Evolutionary conservation across 305 asterid species (phyloP).

Genomic region (Caryopteris hybrid): DNA sequence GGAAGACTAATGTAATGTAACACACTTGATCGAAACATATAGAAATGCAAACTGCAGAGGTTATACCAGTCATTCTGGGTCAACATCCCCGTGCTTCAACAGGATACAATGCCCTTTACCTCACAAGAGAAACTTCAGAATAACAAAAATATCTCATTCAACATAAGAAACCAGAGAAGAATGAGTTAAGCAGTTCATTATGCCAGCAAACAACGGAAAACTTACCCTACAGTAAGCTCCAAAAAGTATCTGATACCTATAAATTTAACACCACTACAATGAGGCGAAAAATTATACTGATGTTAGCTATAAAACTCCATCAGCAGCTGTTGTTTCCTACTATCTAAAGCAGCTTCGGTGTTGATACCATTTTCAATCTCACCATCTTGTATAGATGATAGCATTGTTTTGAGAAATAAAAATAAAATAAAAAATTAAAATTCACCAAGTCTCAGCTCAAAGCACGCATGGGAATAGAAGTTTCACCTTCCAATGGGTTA

Average conservation of each 20-base stretch:
- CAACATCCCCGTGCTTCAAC: too few relatives aligned
- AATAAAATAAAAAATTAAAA: too few relatives aligned
- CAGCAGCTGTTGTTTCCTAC: background rate
- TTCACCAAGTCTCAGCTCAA: background rate
- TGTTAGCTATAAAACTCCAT: background rate
- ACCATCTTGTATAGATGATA: background rate
- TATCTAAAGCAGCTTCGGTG: background rate
- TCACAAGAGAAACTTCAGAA: too few relatives aligned
- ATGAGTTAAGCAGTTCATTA: background rate
- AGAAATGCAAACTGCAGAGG: background rate
- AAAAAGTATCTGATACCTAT: background rate
- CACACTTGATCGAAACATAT: background rate
- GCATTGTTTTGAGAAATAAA: too few relatives aligned
- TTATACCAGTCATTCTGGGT: background rate
- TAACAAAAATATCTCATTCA: too few relatives aligned
- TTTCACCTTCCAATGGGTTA: background rate
- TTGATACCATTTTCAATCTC: background rate
- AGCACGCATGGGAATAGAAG: background rate
- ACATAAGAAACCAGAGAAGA: background rate
- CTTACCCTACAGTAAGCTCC: background rate
- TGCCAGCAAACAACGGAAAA: background rate
- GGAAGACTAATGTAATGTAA: background rate
- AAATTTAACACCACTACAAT: background rate
- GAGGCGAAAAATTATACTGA: background rate
- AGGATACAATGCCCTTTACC: too few relatives aligned